Base-by-base conservation (phyloP, 2,329 filamentous ascomycete species). In the Thielaviopsis euricoi region DNA sequence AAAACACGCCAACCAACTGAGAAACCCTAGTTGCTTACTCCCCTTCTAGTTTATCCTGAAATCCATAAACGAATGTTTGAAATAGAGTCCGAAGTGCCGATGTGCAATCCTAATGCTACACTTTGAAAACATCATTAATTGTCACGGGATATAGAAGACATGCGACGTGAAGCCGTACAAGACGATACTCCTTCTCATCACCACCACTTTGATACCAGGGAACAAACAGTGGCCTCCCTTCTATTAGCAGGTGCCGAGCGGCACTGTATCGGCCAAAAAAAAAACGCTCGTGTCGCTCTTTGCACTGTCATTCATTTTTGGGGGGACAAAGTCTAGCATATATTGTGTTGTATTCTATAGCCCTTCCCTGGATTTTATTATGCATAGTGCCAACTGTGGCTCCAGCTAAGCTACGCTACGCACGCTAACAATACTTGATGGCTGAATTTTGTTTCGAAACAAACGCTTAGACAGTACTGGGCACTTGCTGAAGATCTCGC, bases 361-460 rank as follows among this genome's bases (percentile, higher is more conserved):
- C 17, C 37, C 37, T 3, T 43, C 37, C 17, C 17, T 10, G 15
- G 13, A 12, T 43, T 5, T n/a, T 43, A n/a, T 17, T 43, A 17
- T n/a, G 17, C 17, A n/a, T 29, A 25, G 17, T 10, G 7, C 21
- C 21, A 4, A 33, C 22, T 29, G 51, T 29, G 13, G 17, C n/a
- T 15, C 19, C 15, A 26, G 51, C 51, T 29, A 52, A 15, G 37
- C 37, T 43, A 43, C n/a, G n/a, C n/a, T n/a, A n/a, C n/a, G n/a
- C n/a, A n/a, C n/a, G n/a, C n/a, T n/a, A n/a, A n/a, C n/a, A n/a
- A n/a, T n/a, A n/a, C n/a, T n/a, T n/a, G n/a, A n/a, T 43, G 37
- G 37, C 37, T 52, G 33, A 25, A n/a, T 52, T 26, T 52, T 52
- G 51, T 52, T 52, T 52, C 51, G 21, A 52, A 52, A 33, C 51